Evolutionary conservation across 441 rosid species (phyloP).

Genomic region (Mallotus repandus): DNA sequence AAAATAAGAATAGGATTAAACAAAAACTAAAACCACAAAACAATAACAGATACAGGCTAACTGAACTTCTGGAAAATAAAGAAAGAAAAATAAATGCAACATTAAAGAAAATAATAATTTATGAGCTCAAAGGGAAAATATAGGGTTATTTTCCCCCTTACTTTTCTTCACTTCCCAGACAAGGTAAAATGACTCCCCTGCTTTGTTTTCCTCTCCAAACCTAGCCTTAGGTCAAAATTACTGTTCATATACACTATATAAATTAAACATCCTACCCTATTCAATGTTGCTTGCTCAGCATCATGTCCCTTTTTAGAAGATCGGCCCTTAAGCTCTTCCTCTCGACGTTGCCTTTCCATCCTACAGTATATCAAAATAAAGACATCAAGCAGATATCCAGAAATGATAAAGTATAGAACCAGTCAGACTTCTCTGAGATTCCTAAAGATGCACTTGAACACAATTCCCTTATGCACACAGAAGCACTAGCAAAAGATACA

Average conservation of each 20-base stretch:
- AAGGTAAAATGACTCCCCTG: neutral
- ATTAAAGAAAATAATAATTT: neutral
- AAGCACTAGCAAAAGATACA: neutral
- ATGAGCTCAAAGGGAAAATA: constrained; percentile 4
- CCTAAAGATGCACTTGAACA: neutral
- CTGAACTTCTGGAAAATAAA: neutral
- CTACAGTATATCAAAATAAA: constrained; percentile 34
- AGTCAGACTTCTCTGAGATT: neutral
- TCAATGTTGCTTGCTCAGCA: constrained; percentile 78
- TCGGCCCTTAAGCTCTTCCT: constrained; percentile 82
- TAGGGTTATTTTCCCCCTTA: neutral
- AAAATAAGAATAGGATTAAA: constrained; percentile 8
- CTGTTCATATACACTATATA: neutral
- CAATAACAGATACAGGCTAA: neutral
- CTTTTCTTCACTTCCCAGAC: neutral
- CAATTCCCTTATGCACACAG: neutral
- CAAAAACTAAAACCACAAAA: neutral
- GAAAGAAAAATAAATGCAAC: constrained; percentile 5
- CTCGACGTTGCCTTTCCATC: constrained; percentile 97
- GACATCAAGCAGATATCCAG: constrained; percentile 1
- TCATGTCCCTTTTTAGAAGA: constrained; percentile 83
- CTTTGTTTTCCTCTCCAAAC: neutral
- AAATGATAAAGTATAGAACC: neutral
- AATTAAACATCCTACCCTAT: constrained; percentile 49
- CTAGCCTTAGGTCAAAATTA: neutral